Evolutionary conservation across 495 filamentous ascomycete species (phyloP).

Genomic region (Podospora pseudopauciseta): DNA sequence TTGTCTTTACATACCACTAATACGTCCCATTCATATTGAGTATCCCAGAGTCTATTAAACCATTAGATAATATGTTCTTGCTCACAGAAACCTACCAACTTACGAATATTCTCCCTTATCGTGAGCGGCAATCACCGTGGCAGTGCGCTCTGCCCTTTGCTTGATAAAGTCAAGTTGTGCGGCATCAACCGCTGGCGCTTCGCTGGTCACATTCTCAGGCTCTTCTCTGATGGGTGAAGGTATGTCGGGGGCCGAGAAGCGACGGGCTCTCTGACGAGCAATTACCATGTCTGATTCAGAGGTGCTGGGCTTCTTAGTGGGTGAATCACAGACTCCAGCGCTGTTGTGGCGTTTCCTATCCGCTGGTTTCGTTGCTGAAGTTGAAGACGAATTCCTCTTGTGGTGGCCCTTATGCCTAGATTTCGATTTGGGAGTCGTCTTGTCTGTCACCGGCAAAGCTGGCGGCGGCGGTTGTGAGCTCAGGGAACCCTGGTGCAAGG

Average conservation of each 20-base stretch:
- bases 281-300: neutral
- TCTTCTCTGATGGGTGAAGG: neutral
- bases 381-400: neutral
- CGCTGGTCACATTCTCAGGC: neutral
- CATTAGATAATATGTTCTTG: neutral
- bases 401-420: neutral
- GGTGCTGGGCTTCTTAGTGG: neutral
- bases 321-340: neutral
- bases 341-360: neutral
- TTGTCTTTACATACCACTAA: constrained; percentile 11
- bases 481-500: neutral
- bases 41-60: constrained; percentile 18
- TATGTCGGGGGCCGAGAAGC: neutral
- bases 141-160: constrained; percentile 1
- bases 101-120: constrained; percentile 13
- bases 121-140: constrained; percentile 8
- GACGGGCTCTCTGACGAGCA: neutral
- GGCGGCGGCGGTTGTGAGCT: neutral
- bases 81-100: neutral
- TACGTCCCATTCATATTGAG: constrained; percentile 22
- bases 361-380: neutral
- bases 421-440: constrained; percentile 1
- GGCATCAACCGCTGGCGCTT: neutral
- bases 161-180: neutral
- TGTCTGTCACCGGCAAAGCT: neutral